Evolutionary conservation across 2,329 filamentous ascomycete species (phyloP), one percentile per base, ranked within the genome.

Genomic region (Aureobasidium uvarum): DNA sequence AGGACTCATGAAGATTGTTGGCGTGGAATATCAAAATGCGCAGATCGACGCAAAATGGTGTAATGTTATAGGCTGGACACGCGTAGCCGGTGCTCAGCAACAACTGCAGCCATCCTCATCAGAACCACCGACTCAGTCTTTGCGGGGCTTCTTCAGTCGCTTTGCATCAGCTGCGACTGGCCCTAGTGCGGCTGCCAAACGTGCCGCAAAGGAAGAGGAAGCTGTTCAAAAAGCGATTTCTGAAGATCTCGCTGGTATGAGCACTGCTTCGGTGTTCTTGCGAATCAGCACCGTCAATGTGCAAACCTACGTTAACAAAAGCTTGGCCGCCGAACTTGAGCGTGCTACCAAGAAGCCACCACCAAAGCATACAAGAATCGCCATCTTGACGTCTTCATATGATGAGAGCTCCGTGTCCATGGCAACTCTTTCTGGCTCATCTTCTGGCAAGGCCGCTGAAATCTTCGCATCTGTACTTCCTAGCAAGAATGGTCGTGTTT

Each of bases 341-440:
- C 86, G 96, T 67, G 95, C 96, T 18, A 99, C 96, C 0, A 97
- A 98, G 78, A 99, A 99, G 73, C 91, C 93, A 2, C 95, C 96
- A 0, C 95, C 95, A 0, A 96, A 92, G 74, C 85, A 84, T 13
- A 96, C 95, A 0, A 91, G 87, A 60, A 85, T 99, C 31, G 89
- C 94, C 7, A 90, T 98, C 39, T 78, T 99, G 56, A 97, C 93
- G 0, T 92, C 94, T 20, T 96, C 94, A 0, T 96, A 94, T 73
- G 91, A 96, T 71, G 92, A 95, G 71, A 84, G 86, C 0, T 80
- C 87, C 62, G 86, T 88, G 2, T 89, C 90, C 0, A 82, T 88
- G 66, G 82, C 81, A 28, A 77, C 77, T 16, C 71, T 77, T 18
- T 85, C 83, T 2, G 81, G 79, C 18, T 76, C 75, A 11, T 80